A percentile compares a stretch with the other conserved stretches of the same genome.
Evolutionary conservation across 2,329 filamentous ascomycete genomes (phyloP).

Genomic region (Microdochium bolleyi): DNA sequence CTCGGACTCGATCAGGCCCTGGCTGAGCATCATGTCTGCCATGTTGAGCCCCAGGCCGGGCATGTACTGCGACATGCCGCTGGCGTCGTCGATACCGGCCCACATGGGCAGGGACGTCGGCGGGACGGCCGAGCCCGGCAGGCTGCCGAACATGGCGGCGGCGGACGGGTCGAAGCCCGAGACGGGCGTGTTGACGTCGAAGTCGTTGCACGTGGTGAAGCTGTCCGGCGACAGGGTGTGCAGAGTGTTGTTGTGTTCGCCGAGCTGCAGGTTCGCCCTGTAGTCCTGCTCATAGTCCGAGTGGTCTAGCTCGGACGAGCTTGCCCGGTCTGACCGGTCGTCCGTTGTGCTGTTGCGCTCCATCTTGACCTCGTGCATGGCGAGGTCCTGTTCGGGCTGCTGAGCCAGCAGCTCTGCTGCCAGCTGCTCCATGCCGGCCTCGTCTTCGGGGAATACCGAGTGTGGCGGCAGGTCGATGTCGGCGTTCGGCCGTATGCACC

Average conservation of each 20-base stretch:
- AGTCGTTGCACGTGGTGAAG: slow-evolving; percentile 34
- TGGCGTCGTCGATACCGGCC: slow-evolving; percentile 22
- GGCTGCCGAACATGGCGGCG: slow-evolving; percentile 14
- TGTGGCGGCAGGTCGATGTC: slow-evolving; percentile 51
- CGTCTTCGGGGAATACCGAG: slow-evolving; percentile 53
- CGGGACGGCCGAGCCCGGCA: slow-evolving; percentile 11
- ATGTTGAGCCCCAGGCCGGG: slow-evolving; percentile 30
- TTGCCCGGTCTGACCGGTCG: slow-evolving; percentile 37
- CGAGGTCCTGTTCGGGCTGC: slow-evolving; percentile 26
- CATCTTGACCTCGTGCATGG: slow-evolving; percentile 18
- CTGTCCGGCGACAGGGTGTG: slow-evolving; percentile 47
- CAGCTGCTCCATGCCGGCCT: slow-evolving; percentile 47
- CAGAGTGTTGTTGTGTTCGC: slow-evolving; percentile 8
- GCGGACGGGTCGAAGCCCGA: slow-evolving; percentile 17
- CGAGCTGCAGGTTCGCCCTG: slow-evolving; percentile 35
- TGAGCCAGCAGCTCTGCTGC: slow-evolving; percentile 45
- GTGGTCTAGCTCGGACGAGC: slow-evolving; percentile 46
- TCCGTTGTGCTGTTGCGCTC: slow-evolving; percentile 25
- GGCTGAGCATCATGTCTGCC: slow-evolving; percentile 37
- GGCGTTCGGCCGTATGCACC: slow-evolving; percentile 54
- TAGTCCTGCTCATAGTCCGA: slow-evolving; percentile 49
- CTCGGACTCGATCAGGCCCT: slow-evolving; percentile 41
- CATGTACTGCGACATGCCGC: slow-evolving; percentile 32
- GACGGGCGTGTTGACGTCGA: slow-evolving; percentile 23
- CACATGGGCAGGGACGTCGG: slow-evolving; percentile 22